These are phyloP conservation scores for Hymenoscyphus salicellus DNA, from an alignment of 2,329 filamentous ascomycete genomes.

Conservation along the genomic window DNA sequence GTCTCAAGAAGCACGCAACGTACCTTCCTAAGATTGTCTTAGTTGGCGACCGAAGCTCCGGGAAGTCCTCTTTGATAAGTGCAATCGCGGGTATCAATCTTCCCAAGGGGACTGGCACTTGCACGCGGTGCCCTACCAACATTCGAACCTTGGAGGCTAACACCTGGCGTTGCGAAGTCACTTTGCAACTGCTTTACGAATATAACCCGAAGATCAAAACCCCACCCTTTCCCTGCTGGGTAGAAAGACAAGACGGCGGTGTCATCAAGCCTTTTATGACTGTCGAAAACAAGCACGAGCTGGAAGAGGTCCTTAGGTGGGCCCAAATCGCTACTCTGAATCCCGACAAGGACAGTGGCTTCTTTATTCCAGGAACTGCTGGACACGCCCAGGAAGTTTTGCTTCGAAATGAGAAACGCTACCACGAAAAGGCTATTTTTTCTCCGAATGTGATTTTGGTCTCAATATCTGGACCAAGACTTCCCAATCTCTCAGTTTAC, in stretches of 20 bases:
- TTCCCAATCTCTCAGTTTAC: constrained; percentile 77
- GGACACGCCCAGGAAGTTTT: constrained; percentile 16
- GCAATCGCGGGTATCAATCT: too few species aligned
- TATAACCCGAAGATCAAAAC: not conserved
- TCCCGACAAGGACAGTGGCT: constrained; percentile 51
- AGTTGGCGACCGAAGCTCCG: too few species aligned
- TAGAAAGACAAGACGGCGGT: constrained; percentile 40
- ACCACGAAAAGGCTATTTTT: constrained; percentile 57
- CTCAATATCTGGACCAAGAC: constrained; percentile 67
- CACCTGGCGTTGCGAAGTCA: too few species aligned
- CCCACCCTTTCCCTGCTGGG: constrained; percentile 61
- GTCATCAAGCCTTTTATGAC: constrained; percentile 58
- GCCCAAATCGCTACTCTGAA: constrained; percentile 78
- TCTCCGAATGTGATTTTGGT: constrained; percentile 78
- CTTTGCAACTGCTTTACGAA: too few species aligned
- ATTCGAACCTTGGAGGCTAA: too few species aligned
- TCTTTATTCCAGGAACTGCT: constrained; percentile 37
- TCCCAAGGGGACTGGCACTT: too few species aligned
- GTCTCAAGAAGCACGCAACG: too few species aligned
- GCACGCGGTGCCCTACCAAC: too few species aligned
- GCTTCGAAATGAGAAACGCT: constrained; percentile 39
- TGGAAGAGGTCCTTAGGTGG: constrained; percentile 67
- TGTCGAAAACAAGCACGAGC: constrained; percentile 56
- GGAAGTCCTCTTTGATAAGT: too few species aligned
- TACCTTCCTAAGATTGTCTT: too few species aligned